Conservation (phyloP, 1,139 yeast genomes). For the Candida tetrigidarum region DNA sequence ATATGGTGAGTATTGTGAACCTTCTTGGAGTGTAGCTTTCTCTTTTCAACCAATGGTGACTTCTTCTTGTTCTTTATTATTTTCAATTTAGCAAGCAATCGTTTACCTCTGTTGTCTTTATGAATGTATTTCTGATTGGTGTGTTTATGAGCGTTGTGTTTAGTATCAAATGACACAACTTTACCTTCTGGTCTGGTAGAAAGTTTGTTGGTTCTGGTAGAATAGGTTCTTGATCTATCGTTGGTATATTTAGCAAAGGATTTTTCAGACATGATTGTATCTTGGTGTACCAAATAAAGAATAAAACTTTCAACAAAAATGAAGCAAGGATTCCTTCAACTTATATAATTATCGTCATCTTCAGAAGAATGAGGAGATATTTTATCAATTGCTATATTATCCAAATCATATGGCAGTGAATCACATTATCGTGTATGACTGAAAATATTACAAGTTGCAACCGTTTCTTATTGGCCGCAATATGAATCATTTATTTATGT, state of each 20-base stretch:
- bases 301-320: not conserved
- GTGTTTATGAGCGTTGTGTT: too few species aligned
- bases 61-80: not conserved
- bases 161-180: not conserved
- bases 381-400: too few species aligned
- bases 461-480: too few species aligned
- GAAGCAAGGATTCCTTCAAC: not conserved
- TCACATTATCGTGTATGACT: not conserved
- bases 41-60: not conserved
- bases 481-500: too few species aligned
- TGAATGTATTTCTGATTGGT: not conserved
- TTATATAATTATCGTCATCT: too few species aligned
- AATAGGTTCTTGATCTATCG: not conserved
- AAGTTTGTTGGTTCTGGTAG: not conserved
- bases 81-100: not conserved
- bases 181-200: not conserved
- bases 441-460: too few species aligned
- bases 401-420: too few species aligned
- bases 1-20: not conserved
- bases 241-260: not conserved
- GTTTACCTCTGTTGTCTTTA: not conserved
- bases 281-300: not conserved
- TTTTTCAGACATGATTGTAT: conserved; percentile 2
- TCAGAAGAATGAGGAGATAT: too few species aligned
- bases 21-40: not conserved